phyloP scores from a whole-genome alignment of 225 moss, liverwort and hornwort genomes.

The Polytrichum formosum region DNA sequence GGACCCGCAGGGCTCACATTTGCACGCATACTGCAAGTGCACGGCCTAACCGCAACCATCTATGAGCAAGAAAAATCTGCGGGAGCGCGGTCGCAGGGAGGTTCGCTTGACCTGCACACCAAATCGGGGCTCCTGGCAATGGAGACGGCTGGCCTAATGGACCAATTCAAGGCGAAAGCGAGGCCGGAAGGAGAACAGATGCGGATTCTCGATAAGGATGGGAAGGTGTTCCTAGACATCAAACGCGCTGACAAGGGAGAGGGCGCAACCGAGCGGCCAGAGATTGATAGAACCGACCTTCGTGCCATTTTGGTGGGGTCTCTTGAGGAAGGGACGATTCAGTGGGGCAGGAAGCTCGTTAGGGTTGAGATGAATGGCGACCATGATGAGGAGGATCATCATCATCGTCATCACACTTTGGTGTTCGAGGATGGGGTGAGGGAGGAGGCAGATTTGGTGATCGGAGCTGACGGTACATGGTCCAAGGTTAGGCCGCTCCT shows the following conservation, averaged over 20 bases:
- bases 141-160: background rate
- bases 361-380: background rate
- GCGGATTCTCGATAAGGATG: slow-evolving; percentile 1
- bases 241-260: background rate
- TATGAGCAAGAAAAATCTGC: slow-evolving; percentile 1
- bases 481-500: slow-evolving; percentile 1
- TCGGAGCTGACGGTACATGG: slow-evolving; percentile 7
- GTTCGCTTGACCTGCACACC: background rate
- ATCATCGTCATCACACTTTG: background rate
- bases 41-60: background rate
- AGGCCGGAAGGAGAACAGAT: slow-evolving; percentile 1
- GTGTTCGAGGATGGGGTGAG: background rate
- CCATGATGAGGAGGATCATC: background rate
- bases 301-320: background rate
- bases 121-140: background rate
- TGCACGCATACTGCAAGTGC: slow-evolving; percentile 2
- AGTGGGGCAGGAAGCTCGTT: background rate
- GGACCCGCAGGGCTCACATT: slow-evolving; percentile 4
- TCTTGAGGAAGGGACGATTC: background rate
- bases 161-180: background rate
- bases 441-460: slow-evolving; percentile 1
- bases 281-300: slow-evolving; percentile 1
- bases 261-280: background rate
- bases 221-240: background rate
- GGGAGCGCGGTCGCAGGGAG: slow-evolving; percentile 2